Evolutionary conservation across 2,329 filamentous ascomycete genomes (phyloP).

Genomic region (Alternaria ethzedia): DNA sequence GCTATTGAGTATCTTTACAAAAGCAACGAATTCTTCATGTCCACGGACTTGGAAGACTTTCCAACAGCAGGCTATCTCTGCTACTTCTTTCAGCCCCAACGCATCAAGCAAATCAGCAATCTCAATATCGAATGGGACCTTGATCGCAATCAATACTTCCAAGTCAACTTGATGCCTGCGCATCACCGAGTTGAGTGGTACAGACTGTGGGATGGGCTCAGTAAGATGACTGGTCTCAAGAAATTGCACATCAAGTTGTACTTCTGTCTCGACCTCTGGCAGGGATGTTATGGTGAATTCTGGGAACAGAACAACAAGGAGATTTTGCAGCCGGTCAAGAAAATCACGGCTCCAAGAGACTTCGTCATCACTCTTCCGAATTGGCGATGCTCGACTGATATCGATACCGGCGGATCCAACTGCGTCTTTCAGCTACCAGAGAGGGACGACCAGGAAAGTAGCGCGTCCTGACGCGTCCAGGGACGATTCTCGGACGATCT

Average conservation of each 20-base stretch:
- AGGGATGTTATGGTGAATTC: constrained; percentile 10
- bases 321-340: constrained; percentile 18
- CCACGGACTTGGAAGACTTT: constrained; percentile 16
- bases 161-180: background rate
- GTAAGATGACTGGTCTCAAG: constrained; percentile 23
- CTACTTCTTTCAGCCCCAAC: constrained; percentile 26
- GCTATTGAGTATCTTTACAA: constrained; percentile 29
- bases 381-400: constrained; percentile 14
- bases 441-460: background rate
- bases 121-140: constrained; percentile 25
- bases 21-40: constrained; percentile 24
- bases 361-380: constrained; percentile 28
- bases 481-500: background rate
- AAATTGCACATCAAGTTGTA: constrained; percentile 19
- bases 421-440: constrained; percentile 13
- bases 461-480: background rate
- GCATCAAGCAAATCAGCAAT: constrained; percentile 22
- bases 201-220: constrained; percentile 22
- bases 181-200: constrained; percentile 15
- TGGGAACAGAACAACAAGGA: constrained; percentile 20
- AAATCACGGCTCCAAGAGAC: constrained; percentile 13
- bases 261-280: constrained; percentile 6
- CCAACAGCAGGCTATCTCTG: constrained; percentile 24
- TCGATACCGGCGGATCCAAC: constrained; percentile 18
- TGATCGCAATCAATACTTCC: constrained; percentile 13